Base-by-base conservation (phyloP, 2,329 filamentous ascomycete genomes). In the Graphilbum ipis-grandicollis region DNA sequence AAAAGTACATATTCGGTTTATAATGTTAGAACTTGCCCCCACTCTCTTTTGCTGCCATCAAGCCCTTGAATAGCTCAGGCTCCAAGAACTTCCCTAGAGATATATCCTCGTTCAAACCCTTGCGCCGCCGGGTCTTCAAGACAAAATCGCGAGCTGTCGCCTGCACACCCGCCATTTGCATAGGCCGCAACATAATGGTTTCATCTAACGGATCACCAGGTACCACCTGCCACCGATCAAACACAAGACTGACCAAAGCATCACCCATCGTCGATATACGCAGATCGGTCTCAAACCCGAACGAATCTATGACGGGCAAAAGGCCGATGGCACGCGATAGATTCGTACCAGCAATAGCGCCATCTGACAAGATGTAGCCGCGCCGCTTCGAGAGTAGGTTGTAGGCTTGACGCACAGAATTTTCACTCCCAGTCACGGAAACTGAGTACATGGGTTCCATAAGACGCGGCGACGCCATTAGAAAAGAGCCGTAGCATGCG, bases 401-500 rank as follows among this genome's bases (percentile, higher is more conserved):
- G 62, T 98, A 98, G 13, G 96, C 66, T 32, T 82, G 79, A 42
- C 79, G 79, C 39, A 93, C 84, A 0, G 84, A 80, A 51, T 92
- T 84, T 40, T 90, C 82, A 14, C 85, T 85, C 0, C 88, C 88
- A 4, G 84, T 90, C 72, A 96, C 93, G 31, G 80, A 83, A 48
- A 88, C 88, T 5, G 79, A 73, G 60, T 94, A 98, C 33, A 96
- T 71, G 1, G 90, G 90, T 57, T 98, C 90, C 86, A 98, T 96
- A 22, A 98, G 69, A 33, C 90, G 75, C 21, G 90, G 90, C 18
- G 83, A 90, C 3, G 90, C 88, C 84, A 96, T 94, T 34, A 98
- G 66, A 65, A 98, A 98, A 14, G 83, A 90, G 7, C 80, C 88
- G 58, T 98, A 98, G 57, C 90, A 88, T 10, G 90, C 85, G 39